phyloP scores from a whole-genome alignment of 257 asterid genomes.

The Lithospermum erythrorhizon region DNA sequence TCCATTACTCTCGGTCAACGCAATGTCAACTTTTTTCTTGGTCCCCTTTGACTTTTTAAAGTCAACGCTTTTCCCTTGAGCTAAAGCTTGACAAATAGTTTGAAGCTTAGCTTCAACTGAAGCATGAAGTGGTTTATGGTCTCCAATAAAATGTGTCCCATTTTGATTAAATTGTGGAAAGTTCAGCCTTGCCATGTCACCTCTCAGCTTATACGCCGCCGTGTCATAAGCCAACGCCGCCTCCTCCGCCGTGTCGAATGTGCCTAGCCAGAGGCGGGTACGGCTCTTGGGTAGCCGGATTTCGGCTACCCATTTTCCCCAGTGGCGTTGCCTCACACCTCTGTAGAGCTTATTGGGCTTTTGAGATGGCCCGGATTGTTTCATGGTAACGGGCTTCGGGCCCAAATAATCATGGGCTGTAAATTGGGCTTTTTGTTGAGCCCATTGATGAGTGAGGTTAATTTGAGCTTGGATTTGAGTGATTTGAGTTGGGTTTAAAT shows the following conservation, averaged over 20 bases:
- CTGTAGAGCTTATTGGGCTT: conserved; percentile 86
- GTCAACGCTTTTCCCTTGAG: conserved; percentile 70
- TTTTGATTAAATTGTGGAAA: conserved; percentile 76
- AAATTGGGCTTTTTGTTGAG: conserved; percentile 24
- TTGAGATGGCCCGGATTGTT: conserved; percentile 47
- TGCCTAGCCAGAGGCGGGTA: conserved; percentile 88
- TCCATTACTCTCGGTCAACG: conserved; percentile 28
- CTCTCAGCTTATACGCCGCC: conserved; percentile 91
- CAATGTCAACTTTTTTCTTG: conserved; percentile 9
- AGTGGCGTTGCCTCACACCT: conserved; percentile 98
- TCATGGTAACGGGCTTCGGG: conserved; percentile 52
- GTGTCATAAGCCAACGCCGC: conserved; percentile 93
- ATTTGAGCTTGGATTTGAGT: conserved; percentile 47
- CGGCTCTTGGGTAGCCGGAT: conserved; percentile 89
- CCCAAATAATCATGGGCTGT: conserved; percentile 22
- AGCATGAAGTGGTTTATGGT: conserved; percentile 79
- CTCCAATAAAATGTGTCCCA: conserved; percentile 61
- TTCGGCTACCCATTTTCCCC: conserved; percentile 99
- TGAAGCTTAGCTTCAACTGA: conserved; percentile 76
- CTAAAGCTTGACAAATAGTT: conserved; percentile 58
- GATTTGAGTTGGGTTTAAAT: conserved; percentile 34
- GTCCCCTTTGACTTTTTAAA: conserved; percentile 33
- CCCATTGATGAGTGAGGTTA: conserved; percentile 18
- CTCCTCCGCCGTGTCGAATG: conserved; percentile 92
- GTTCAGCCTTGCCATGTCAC: conserved; percentile 76